Percentiles rank a stretch among this genome's conserved stretches.
phyloP scores from a whole-genome alignment of 306 rosid genomes.

The Trifolium fragiferum region DNA sequence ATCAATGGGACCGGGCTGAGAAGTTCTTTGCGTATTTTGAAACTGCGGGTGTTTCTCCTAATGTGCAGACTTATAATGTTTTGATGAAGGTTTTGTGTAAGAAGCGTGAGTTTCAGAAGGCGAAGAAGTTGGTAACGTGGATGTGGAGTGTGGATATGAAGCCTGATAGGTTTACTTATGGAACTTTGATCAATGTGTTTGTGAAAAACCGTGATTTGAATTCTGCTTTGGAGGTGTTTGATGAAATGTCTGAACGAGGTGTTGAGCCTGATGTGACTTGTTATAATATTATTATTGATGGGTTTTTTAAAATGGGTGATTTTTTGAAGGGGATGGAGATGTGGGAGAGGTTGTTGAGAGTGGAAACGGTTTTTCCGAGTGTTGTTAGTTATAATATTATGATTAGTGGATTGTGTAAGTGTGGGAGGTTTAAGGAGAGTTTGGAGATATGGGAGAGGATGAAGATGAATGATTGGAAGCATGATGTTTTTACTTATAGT shows the following conservation, averaged over 20 bases:
- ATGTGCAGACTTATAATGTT: constrained; percentile 71
- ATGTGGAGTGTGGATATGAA: constrained; percentile 62
- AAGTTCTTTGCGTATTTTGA: constrained; percentile 61
- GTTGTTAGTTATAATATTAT: constrained; percentile 76
- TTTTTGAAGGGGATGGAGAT: constrained; percentile 61
- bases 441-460: constrained; percentile 83
- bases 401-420: constrained; percentile 84
- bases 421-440: constrained; percentile 72
- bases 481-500: constrained; percentile 69
- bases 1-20: constrained; percentile 75
- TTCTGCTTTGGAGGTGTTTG: constrained; percentile 75
- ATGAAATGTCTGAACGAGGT: constrained; percentile 84
- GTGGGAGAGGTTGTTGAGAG: constrained; percentile 74
- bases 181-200: constrained; percentile 65
- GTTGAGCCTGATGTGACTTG: constrained; percentile 74
- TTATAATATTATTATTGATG: constrained; percentile 84
- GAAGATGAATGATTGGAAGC: constrained; percentile 66
- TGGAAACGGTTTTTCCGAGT: constrained; percentile 62
- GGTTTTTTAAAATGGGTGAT: constrained; percentile 67
- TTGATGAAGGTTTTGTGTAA: constrained; percentile 73
- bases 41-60: constrained; percentile 61
- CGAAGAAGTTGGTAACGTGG: constrained; percentile 65
- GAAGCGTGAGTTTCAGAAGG: constrained; percentile 74
- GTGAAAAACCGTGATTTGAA: constrained; percentile 56
- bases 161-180: constrained; percentile 73